These are phyloP conservation scores for Fusarium haematococcum DNA, from an alignment of 2,329 filamentous ascomycete species.

Conservation along the genomic window DNA sequence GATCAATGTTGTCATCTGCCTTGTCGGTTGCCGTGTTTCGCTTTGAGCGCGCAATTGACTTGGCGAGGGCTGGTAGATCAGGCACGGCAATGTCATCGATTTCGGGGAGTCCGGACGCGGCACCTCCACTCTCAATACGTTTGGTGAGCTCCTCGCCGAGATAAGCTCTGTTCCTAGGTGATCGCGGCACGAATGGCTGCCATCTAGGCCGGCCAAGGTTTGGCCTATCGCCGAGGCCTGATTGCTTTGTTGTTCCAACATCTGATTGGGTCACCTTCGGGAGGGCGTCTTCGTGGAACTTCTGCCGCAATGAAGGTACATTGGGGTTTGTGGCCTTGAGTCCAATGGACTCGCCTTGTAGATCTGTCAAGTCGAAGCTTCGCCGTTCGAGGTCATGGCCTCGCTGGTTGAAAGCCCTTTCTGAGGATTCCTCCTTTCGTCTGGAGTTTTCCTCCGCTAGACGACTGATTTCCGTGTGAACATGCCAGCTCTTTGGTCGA, in stretches of 20 bases:
- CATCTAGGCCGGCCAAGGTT: conserved; percentile 52
- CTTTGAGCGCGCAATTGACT: conserved; percentile 36
- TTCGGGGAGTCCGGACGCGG: conserved; percentile 36
- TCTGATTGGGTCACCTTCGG: conserved; percentile 29
- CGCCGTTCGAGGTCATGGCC: conserved; percentile 29
- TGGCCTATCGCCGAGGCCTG: conserved; percentile 39
- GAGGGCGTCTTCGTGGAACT: conserved; percentile 49
- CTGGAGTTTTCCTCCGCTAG: conserved; percentile 19
- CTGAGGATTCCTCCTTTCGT: neutral
- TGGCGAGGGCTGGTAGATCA: conserved; percentile 45
- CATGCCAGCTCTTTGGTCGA: conserved; percentile 49
- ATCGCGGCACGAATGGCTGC: conserved; percentile 57
- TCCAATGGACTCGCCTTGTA: conserved; percentile 29
- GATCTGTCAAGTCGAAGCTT: conserved; percentile 46
- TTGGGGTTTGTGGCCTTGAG: conserved; percentile 30
- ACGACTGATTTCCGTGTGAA: conserved; percentile 32
- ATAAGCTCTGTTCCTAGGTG: conserved; percentile 53
- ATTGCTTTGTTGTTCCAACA: conserved; percentile 19
- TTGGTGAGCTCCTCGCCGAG: conserved; percentile 50
- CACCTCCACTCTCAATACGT: conserved; percentile 46
- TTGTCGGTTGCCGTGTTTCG: conserved; percentile 28
- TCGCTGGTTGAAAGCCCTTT: conserved; percentile 4
- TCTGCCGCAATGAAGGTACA: conserved; percentile 49
- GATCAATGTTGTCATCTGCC: conserved; percentile 55
- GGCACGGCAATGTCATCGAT: conserved; percentile 40